Base-by-base conservation (phyloP, 495 filamentous ascomycete species). In the Penicillium lividum region DNA sequence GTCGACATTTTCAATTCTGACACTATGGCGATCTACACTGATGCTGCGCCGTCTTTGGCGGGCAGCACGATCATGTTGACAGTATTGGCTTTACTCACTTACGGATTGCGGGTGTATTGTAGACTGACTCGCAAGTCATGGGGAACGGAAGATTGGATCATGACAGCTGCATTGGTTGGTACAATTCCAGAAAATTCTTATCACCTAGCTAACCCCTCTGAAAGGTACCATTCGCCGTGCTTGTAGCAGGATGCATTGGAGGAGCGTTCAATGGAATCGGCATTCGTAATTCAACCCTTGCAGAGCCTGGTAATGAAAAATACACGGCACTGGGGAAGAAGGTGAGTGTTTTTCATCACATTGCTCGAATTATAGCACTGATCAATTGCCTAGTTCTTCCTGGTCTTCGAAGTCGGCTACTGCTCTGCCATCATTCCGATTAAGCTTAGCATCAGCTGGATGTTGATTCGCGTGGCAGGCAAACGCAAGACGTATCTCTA, bases 361-460 rank as follows among this genome's bases (percentile, higher is more conserved):
- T 51, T 34, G 27, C 3, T 31, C 11, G 27, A 51, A 11, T 1
- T 15, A 40, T 31, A 18, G 30, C 3, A 51, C 56, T 58, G 16
- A 57, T 42, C 13, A 10, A 16, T 43, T n/a, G 1, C 31, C 30
- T 25, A 66, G 62, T 68, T 60, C 51, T 68, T 66, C 52, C 56
- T 68, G 10, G 60, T 70, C 29, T 70, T 70, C 51, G 62, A 67
- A 57, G 62, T 70, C 34, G 64, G 64, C 43, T 70, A 70, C 16
- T 65, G 65, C 30, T 28, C 62, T 38, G 62, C 64, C n/a, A 70
- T 70, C 29, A 70, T 70, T 28, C 65, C 65, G 0, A 67, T 67
- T 44, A 70, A 70, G 34, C 60, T 70, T 43, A 70, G 68, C 29
- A 70, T 70, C 53, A 63, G 64, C 43, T 66, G 58, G 62, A 64